Percentiles rank a stretch among this genome's conserved stretches.
Evolutionary conservation across 345 rosid species (phyloP).

Genomic region (Citrus hindsii): DNA sequence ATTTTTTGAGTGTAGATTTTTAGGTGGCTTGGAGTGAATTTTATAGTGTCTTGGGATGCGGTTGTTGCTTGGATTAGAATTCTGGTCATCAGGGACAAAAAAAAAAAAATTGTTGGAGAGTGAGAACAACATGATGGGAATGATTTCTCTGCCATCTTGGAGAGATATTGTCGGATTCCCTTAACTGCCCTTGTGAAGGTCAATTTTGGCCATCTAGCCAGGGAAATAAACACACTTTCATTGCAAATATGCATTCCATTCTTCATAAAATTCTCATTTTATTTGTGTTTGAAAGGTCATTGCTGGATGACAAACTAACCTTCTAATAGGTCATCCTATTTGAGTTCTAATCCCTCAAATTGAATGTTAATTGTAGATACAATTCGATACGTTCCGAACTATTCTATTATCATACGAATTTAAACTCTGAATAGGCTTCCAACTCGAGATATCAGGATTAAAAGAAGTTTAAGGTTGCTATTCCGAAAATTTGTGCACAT

Average conservation of each 20-base stretch:
- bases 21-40: constrained; percentile 29
- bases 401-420: too few relatives aligned
- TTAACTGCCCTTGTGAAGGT: constrained; percentile 4
- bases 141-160: constrained; percentile 3
- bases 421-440: too few relatives aligned
- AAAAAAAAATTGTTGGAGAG: constrained; percentile 17
- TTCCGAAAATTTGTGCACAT: neutral
- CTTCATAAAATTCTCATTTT: neutral
- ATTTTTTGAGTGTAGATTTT: constrained; percentile 17
- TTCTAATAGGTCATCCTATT: too few relatives aligned
- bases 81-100: constrained; percentile 15
- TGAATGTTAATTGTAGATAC: too few relatives aligned
- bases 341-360: too few relatives aligned
- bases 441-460: too few relatives aligned
- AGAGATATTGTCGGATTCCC: neutral
- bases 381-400: too few relatives aligned
- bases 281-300: neutral
- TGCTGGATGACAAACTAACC: too few relatives aligned
- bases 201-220: neutral
- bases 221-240: neutral
- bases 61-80: constrained; percentile 54
- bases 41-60: constrained; percentile 47
- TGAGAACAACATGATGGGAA: constrained; percentile 51
- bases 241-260: neutral
- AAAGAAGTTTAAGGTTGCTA: neutral